Evolutionary conservation across 1,139 yeast genomes (phyloP).

Genomic region (Suhomyces maxii): DNA sequence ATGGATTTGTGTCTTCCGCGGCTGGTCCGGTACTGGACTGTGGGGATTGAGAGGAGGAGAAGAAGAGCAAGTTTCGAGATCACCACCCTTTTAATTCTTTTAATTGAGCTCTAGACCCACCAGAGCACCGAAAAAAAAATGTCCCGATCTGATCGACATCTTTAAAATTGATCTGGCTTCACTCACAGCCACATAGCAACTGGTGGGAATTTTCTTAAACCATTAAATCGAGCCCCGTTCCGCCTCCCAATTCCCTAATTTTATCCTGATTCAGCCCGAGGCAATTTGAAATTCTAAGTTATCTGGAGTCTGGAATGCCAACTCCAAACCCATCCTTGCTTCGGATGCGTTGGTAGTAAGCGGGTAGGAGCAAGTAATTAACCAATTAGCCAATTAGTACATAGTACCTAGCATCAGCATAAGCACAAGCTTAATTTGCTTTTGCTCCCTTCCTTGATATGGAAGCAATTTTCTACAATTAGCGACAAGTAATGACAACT

Average conservation of each 20-base stretch:
- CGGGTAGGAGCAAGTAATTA: too few species aligned
- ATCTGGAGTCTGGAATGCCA: neutral
- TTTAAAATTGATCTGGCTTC: neutral
- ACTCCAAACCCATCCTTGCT: too few species aligned
- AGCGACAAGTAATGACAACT: too few species aligned
- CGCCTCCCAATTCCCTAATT: neutral
- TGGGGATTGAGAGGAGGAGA: neutral
- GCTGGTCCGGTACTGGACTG: neutral
- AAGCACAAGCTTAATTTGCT: too few species aligned
- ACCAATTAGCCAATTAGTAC: too few species aligned
- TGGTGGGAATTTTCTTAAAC: neutral
- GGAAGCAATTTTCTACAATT: too few species aligned
- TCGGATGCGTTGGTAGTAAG: too few species aligned
- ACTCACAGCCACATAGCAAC: neutral
- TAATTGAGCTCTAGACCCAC: neutral
- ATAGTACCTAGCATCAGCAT: too few species aligned
- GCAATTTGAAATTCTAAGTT: neutral
- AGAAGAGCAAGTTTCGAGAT: too few species aligned
- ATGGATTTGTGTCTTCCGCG: neutral
- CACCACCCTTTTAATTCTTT: too few species aligned
- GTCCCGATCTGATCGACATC: neutral
- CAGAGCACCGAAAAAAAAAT: too few species aligned
- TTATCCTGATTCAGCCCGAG: neutral
- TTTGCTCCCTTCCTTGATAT: too few species aligned
- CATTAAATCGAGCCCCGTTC: neutral